These are phyloP conservation scores for Macrocystidia cucumis DNA, from an alignment of 1,284 basidiomycete species.

Conservation along the genomic window DNA sequence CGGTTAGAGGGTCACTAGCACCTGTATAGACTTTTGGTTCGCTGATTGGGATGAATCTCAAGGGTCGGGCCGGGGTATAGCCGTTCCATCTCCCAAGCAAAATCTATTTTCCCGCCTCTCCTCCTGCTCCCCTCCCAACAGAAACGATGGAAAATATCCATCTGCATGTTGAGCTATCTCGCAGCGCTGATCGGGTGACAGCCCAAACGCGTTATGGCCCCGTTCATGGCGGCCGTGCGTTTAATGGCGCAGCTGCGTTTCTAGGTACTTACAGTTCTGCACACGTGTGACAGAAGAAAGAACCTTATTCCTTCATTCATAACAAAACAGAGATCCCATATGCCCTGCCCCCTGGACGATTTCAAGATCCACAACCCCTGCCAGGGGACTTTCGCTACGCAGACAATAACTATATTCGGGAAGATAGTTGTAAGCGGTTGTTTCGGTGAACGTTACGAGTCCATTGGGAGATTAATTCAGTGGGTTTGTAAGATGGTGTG, in stretches of 20 bases:
- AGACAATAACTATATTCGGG: conserved; percentile 50
- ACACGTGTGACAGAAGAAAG: too few relatives aligned
- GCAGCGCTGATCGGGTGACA: conserved; percentile 30
- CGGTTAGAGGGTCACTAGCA: too few relatives aligned
- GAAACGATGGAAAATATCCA: conserved; percentile 23
- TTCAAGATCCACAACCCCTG: conserved; percentile 53
- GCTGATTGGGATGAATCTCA: too few relatives aligned
- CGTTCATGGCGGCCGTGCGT: conserved; percentile 48
- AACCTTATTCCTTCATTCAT: conserved; percentile 17
- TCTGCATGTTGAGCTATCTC: conserved; percentile 41
- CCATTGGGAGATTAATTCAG: too few relatives aligned
- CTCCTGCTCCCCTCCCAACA: too few relatives aligned
- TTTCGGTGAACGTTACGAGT: neutral
- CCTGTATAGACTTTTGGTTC: too few relatives aligned
- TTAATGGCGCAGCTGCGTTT: conserved; percentile 53
- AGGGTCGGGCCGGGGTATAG: too few relatives aligned
- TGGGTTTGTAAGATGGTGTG: conserved; percentile 35
- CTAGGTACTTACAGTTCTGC: conserved; percentile 37
- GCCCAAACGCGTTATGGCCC: conserved; percentile 48
- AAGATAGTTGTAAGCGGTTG: conserved; percentile 43
- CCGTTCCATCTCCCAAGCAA: too few relatives aligned
- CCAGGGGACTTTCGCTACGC: conserved; percentile 48
- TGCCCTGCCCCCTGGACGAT: conserved; percentile 53
- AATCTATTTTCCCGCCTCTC: too few relatives aligned
- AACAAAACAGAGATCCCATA: conserved; percentile 80